Percentiles rank a stretch among this genome's conserved stretches.
Evolutionary conservation across 192 early-diverging fungal species (phyloP).

Genomic region (Mortierella alpina): DNA sequence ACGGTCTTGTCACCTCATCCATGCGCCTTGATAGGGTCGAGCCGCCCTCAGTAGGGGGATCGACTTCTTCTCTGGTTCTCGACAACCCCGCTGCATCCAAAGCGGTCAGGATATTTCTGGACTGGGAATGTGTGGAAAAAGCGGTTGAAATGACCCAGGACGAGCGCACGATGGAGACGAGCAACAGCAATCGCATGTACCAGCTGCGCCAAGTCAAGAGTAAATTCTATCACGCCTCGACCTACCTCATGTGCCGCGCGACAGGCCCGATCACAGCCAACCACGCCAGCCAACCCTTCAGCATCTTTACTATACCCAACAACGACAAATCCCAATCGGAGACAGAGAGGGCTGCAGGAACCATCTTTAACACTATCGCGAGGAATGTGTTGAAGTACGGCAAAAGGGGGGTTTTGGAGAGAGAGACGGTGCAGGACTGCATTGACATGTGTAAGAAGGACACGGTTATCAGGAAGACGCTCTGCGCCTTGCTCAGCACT

Average conservation of each 20-base stretch:
- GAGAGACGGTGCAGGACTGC: too few relatives aligned
- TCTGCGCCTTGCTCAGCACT: too few relatives aligned
- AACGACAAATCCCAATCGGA: too few relatives aligned
- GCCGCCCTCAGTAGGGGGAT: slow-evolving; percentile 22
- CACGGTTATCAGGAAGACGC: too few relatives aligned
- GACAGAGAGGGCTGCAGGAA: too few relatives aligned
- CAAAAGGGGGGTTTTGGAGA: too few relatives aligned
- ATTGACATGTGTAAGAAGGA: too few relatives aligned
- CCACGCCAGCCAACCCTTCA: too few relatives aligned
- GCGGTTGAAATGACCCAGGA: neutral
- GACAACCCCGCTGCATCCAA: slow-evolving; percentile 5
- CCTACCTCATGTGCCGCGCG: slow-evolving; percentile 31
- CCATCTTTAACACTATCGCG: too few relatives aligned
- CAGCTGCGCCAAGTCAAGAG: slow-evolving; percentile 34
- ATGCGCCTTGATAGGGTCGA: slow-evolving; percentile 34
- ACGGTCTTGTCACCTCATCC: slow-evolving; percentile 35
- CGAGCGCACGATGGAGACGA: slow-evolving; percentile 1
- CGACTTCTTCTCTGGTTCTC: slow-evolving; percentile 14
- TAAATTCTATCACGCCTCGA: slow-evolving; percentile 26
- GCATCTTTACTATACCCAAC: too few relatives aligned
- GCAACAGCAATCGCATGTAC: slow-evolving; percentile 1
- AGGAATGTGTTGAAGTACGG: too few relatives aligned
- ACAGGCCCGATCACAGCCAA: slow-evolving; percentile 19
- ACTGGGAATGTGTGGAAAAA: slow-evolving; percentile 21
- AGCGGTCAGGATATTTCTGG: slow-evolving; percentile 28